Base-by-base conservation (phyloP, 208 protist species). In the Trypanosoma conorhini region DNA sequence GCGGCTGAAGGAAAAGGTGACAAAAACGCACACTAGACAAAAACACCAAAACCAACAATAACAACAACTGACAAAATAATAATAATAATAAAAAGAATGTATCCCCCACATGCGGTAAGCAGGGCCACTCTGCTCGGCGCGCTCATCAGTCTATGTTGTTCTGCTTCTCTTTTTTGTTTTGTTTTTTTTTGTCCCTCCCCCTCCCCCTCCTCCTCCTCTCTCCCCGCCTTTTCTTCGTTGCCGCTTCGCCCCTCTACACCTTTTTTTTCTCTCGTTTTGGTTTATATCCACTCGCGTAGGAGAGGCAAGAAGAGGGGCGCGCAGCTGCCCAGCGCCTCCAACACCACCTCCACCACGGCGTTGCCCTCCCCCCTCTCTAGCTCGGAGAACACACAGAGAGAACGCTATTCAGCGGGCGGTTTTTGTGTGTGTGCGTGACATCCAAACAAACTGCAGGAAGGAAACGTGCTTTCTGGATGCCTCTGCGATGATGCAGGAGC, bases 41-140 rank as follows among this genome's bases (percentile, higher is more conserved):
- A 60, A 62, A 35, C 7, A 61, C 9, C 19, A 62, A 33, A 59
- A 59, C 2, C 3, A 66, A 66, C 38, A 21, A 26, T 7, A 26
- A 59, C 54, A 59, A 22, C 33, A 33, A 59, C 54, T 12, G 24
- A 33, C 54, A 58, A 22, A 56, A 70, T 38, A 40, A 33, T 26
- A 44, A 54, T 35, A 70, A 55, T 10, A 56, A 56, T 5, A 52
- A 52, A 56, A 56, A 56, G 9, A 46, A 46, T 19, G 8, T 10
- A 3, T 19, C 15, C 15, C 9, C 51, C 21, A 26, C 21, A 56
- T 35, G 44, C 33, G 40, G 19, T 65, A 44, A 38, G 9, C 17
- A 12, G 42, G 42, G 1, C 42, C 42, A 10, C 42, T 46, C 42
- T 65, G 22, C 19, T 12, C 46, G 12, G 3, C 61, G 42, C 4